These are phyloP conservation scores for Colletotrichum lini DNA, from an alignment of 2,329 filamentous ascomycete genomes.

Conservation along the genomic window DNA sequence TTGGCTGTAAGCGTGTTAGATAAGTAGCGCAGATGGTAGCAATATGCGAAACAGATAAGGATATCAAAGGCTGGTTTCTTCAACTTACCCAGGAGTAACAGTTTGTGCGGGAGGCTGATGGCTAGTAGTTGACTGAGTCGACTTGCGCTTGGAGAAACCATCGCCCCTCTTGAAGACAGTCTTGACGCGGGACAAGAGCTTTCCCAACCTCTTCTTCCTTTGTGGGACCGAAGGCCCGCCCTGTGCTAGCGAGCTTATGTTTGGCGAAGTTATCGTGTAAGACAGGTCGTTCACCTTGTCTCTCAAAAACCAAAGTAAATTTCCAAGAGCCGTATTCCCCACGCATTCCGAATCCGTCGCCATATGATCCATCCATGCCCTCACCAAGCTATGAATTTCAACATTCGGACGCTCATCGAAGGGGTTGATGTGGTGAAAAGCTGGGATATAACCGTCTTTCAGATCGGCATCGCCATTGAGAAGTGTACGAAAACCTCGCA, in stretches of 20 bases:
- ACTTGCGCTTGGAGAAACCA: conserved; percentile 44
- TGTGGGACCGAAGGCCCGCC: conserved; percentile 53
- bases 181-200: conserved; percentile 64
- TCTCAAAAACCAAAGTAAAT: too few species aligned
- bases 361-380: too few species aligned
- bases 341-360: too few species aligned
- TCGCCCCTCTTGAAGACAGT: conserved; percentile 64
- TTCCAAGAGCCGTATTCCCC: too few species aligned
- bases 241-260: conserved; percentile 61
- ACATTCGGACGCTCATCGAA: too few species aligned
- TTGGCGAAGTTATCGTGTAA: conserved; percentile 27
- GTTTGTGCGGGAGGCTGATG: conserved; percentile 34
- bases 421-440: too few species aligned
- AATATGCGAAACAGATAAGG: neutral
- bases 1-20: conserved; percentile 31
- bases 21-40: neutral
- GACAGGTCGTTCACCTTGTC: neutral
- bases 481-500: too few species aligned
- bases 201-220: conserved; percentile 64
- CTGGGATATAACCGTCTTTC: too few species aligned
- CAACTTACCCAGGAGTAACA: conserved; percentile 31
- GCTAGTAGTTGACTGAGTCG: conserved; percentile 26
- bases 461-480: too few species aligned
- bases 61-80: neutral
- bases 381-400: too few species aligned